Percentiles rank a stretch among this genome's conserved stretches.
These are phyloP conservation scores for Pseudisothecium myosuroides DNA, from an alignment of 225 moss, liverwort and hornwort species.

Conservation along the genomic window DNA sequence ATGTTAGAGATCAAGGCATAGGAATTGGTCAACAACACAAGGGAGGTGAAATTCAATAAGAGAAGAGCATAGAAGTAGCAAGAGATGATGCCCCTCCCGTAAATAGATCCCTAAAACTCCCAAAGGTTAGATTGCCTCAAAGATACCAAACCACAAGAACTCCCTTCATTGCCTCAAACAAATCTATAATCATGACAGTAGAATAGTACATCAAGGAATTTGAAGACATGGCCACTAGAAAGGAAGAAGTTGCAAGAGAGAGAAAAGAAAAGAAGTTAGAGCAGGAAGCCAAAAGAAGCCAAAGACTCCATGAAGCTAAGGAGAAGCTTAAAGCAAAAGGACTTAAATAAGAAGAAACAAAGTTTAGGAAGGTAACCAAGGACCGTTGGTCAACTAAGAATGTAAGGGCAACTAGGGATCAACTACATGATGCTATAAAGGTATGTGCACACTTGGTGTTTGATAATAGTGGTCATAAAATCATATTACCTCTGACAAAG, in stretches of 20 bases:
- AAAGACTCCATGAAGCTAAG: neutral
- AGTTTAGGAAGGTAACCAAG: neutral
- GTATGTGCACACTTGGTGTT: no score
- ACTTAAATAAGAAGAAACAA: neutral
- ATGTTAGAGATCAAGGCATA: neutral
- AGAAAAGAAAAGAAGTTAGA: neutral
- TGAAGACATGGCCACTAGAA: neutral
- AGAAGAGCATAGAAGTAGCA: neutral
- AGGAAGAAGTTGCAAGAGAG: neutral
- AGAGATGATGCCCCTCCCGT: neutral
- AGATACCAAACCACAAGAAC: neutral
- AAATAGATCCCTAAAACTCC: neutral
- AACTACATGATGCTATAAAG: no score
- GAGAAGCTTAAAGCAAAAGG: neutral
- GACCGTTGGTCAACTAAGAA: neutral
- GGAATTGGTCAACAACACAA: neutral
- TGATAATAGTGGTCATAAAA: no score
- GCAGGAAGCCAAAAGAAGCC: neutral
- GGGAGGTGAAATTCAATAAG: neutral
- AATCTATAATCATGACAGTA: neutral
- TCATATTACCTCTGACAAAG: no score
- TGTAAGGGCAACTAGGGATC: no score
- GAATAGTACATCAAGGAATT: neutral
- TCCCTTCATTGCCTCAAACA: neutral
- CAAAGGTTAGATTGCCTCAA: neutral